Conservation (phyloP, 1,284 basidiomycete species). For the Waitea zeae region DNA sequence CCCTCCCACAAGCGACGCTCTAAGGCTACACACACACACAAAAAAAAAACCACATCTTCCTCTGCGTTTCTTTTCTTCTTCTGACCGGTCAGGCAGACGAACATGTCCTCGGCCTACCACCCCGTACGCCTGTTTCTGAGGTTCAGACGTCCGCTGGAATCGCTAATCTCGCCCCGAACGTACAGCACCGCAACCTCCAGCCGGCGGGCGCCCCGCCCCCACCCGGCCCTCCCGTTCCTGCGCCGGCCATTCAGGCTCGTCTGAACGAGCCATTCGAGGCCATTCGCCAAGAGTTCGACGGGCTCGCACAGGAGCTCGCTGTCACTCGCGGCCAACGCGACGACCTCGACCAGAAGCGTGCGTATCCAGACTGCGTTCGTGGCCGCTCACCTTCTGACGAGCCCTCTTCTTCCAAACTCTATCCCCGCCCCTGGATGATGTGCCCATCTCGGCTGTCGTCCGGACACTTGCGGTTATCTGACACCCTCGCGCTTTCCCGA, state of each 20-base stretch:
- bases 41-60: no score
- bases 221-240: no score
- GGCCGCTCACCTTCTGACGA: not conserved
- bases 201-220: constrained; percentile 31
- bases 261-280: constrained; percentile 72
- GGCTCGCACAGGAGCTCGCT: constrained; percentile 51
- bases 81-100: no score
- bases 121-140: not conserved
- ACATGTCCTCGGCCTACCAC: not conserved
- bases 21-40: no score
- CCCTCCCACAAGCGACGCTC: no score
- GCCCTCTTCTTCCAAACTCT: not conserved
- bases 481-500: no score
- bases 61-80: no score
- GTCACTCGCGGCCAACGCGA: constrained; percentile 67
- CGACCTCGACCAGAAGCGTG: constrained; percentile 81
- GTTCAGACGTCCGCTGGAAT: not conserved
- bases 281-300: constrained; percentile 79
- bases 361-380: constrained; percentile 10
- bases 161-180: not conserved
- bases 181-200: constrained; percentile 50
- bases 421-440: not conserved
- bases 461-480: not conserved
- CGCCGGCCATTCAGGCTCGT: constrained; percentile 19
- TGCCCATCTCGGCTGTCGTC: not conserved